Evolutionary conservation across 495 filamentous ascomycete species (phyloP).

Genomic region (Tuber umbilicatum): DNA sequence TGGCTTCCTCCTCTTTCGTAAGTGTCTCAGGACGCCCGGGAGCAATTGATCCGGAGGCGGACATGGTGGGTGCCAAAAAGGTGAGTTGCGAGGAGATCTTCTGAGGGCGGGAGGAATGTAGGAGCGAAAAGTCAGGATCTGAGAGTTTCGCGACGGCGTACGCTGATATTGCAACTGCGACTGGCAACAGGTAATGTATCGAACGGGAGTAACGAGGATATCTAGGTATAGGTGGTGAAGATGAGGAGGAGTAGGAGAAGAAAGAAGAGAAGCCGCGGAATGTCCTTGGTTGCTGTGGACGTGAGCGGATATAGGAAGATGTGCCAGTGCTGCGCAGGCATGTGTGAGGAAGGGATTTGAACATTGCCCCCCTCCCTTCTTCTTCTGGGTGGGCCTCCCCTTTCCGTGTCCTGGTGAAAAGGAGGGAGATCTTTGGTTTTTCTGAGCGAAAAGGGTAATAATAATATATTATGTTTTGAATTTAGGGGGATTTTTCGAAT

Average conservation of each 20-base stretch:
- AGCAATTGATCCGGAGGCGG: constrained; percentile 46
- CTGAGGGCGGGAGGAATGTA: not conserved
- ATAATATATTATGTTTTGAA: not conserved
- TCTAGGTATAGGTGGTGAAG: not conserved
- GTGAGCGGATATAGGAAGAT: constrained; percentile 11
- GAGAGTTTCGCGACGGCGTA: not conserved
- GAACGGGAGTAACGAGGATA: not conserved
- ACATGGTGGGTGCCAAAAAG: not conserved
- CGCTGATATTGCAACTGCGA: not conserved
- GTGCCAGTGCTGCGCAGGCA: constrained; percentile 17
- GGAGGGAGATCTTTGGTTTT: not conserved
- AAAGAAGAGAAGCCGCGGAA: not conserved
- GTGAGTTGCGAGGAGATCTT: not conserved
- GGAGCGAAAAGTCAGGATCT: not conserved
- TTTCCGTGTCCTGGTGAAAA: not conserved
- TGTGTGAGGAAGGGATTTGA: constrained; percentile 25
- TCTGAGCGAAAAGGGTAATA: not conserved
- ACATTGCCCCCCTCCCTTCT: constrained; percentile 13
- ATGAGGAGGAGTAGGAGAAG: not conserved
- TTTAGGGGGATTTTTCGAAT: not conserved
- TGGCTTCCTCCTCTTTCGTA: constrained; percentile 79
- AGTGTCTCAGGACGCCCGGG: constrained; percentile 81
- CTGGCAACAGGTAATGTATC: not conserved
- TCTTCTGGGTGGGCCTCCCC: not conserved
- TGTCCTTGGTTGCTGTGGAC: constrained; percentile 15